phyloP scores from a whole-genome alignment of 148 eudicot genomes.

The Bassia scoparia region DNA sequence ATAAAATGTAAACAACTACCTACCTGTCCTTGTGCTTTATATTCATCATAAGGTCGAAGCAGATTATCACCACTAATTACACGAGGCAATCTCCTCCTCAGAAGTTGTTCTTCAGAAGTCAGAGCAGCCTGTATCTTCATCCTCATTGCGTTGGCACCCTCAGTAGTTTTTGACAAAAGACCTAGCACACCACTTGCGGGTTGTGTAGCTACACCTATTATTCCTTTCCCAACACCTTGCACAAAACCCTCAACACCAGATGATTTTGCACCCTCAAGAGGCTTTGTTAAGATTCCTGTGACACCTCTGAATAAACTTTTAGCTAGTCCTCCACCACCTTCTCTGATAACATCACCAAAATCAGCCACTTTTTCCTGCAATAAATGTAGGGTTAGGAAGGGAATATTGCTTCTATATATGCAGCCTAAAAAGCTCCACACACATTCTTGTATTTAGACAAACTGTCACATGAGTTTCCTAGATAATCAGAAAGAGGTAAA shows the following conservation, averaged over 20 bases:
- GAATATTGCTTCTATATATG: background rate
- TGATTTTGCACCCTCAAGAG: constrained; percentile 95
- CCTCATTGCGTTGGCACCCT: constrained; percentile 97
- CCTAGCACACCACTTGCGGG: constrained; percentile 97
- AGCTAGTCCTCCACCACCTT: constrained; percentile 96
- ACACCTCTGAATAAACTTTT: constrained; percentile 94
- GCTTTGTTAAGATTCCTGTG: constrained; percentile 92
- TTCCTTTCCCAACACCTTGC: constrained; percentile 96
- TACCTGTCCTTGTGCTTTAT: constrained; percentile 97
- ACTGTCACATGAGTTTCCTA: background rate
- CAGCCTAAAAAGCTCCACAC: background rate
- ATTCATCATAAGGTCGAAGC: constrained; percentile 78
- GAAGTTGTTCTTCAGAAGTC: constrained; percentile 95
- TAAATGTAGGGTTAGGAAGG: background rate
- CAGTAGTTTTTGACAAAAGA: constrained; percentile 93
- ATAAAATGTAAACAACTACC: background rate
- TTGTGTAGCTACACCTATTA: constrained; percentile 96
- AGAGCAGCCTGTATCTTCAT: constrained; percentile 92
- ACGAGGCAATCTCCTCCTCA: constrained; percentile 87
- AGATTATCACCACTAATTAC: constrained; percentile 92
- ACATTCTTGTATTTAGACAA: background rate
- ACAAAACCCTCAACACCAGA: constrained; percentile 98
- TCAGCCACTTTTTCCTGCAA: constrained; percentile 86
- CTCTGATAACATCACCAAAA: constrained; percentile 88
- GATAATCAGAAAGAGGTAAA: background rate